Evolutionary conservation across 495 filamentous ascomycete species (phyloP), one percentile per base, ranked within the genome.

Genomic region (Cladorrhinum samala): DNA sequence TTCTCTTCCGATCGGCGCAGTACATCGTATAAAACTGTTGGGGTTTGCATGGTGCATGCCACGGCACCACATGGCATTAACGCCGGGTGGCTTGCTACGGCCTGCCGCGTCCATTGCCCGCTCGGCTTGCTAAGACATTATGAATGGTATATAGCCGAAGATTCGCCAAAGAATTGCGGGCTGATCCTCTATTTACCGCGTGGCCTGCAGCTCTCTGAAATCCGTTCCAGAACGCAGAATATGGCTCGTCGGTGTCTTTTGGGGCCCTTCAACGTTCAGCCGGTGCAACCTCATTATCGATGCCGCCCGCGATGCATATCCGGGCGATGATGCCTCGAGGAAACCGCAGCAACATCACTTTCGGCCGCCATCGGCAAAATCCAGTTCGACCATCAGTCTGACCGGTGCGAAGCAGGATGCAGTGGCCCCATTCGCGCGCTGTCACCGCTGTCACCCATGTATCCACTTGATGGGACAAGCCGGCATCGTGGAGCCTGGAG

Each of bases 121-220:
- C 27, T 11, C 27, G 20, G 48, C 54, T 52, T 57, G 54, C 49
- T 52, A 49, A 57, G 54, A 37, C 20, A 46, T 50, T 48, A 37
- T 47, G 45, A 47, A 27, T 30, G n/a, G 30, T 39, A n/a, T 44
- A 45, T 49, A 57, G 49, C 49, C 54, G 47, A 56, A 23, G 43
- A 37, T 38, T 45, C 49, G 48, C 48, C 41, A 49, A 47, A 47
- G 24, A 9, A 2, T n/a, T 47, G 45, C 24, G 24, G 21, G 24
- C 24, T 47, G 45, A 23, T 23, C 45, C 13, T 41, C n/a, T 18
- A 41, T 47, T 33, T 33, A 47, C 23, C 45, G 20, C 21, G 23
- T 16, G 23, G 24, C 24, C 21, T 33, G 21, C 14, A 13, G 2
- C 30, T 37, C 37, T 48, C 47, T 37, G 30, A 27, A 14, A 24